These are phyloP conservation scores for Cercospora sp. DNA, from an alignment of 2,329 filamentous ascomycete genomes.

Conservation along the genomic window DNA sequence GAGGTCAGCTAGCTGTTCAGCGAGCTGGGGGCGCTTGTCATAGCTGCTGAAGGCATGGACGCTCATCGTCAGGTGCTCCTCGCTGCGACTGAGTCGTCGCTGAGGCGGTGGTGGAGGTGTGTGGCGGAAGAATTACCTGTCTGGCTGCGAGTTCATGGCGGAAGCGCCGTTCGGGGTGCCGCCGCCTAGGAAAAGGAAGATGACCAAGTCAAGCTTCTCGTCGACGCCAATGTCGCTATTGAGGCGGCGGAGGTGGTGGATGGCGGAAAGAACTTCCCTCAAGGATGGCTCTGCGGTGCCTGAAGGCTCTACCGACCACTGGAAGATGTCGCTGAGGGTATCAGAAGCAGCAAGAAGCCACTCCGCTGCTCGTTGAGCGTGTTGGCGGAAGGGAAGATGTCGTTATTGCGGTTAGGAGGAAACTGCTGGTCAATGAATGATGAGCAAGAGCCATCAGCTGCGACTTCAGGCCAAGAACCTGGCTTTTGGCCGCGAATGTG, in stretches of 20 bases:
- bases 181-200: neutral
- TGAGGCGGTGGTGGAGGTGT: neutral
- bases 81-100: neutral
- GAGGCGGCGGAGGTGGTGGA: neutral
- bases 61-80: neutral
- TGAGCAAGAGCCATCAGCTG: neutral
- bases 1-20: neutral
- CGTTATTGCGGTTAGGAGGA: neutral
- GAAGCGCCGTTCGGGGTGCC: neutral
- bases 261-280: neutral
- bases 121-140: neutral
- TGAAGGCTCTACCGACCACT: neutral
- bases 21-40: neutral
- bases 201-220: neutral
- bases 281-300: neutral
- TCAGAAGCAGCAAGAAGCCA: neutral
- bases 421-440: neutral
- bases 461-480: constrained; percentile 2
- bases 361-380: neutral
- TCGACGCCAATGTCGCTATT: neutral
- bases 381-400: neutral
- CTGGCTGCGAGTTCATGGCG: neutral
- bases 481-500: neutral
- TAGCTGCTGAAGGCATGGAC: neutral
- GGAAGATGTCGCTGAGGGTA: neutral